Base-by-base conservation (phyloP, 371 early-diverging fungal species). In the Apophysomyces sp. region DNA sequence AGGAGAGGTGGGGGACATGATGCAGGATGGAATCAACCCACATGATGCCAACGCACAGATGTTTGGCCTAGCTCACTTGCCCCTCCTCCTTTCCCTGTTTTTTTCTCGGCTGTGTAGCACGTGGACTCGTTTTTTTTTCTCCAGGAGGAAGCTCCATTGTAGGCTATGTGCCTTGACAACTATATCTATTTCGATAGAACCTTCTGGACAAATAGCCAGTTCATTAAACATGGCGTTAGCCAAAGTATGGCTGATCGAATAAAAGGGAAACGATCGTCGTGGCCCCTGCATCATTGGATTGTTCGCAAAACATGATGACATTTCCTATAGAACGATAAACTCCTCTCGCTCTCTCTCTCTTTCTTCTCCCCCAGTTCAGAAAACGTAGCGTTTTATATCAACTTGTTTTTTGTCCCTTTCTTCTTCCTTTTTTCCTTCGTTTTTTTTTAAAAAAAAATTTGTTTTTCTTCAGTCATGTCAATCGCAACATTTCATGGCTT, bases 401-500 rank as follows among this genome's bases (percentile, higher is more conserved):
- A 51, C 18, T 32, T 24, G 13, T 49, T 52, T 31, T 32, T 41
- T 18, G 39, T 24, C 52, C 21, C 36, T 28, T 27, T 56, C 36
- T 40, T 56, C 41, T 55, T 51, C 26, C 36, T 59, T n/a, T 54
- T 30, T 52, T 58, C 39, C 28, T 55, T 53, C 37, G 49, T n/a
- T n/a, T n/a, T n/a, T n/a, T n/a, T n/a, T n/a, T n/a, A n/a, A n/a
- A n/a, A n/a, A n/a, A n/a, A n/a, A n/a, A n/a, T 26, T 60, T 55
- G 34, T 34, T 57, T 15, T 44, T 30, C 16, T 52, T 24, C n/a
- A n/a, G 53, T 16, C 26, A 78, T 78, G 78, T 55, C 73, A 13
- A 65, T 71, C 34, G 76, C 75, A 66, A 82, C 82, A 12, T 85
- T 80, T 57, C 72, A 75, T 63, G 86, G 86, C 12, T 79, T 72